Conservation (phyloP, 345 rosid species). For the Cardamine chenopodiifolia region DNA sequence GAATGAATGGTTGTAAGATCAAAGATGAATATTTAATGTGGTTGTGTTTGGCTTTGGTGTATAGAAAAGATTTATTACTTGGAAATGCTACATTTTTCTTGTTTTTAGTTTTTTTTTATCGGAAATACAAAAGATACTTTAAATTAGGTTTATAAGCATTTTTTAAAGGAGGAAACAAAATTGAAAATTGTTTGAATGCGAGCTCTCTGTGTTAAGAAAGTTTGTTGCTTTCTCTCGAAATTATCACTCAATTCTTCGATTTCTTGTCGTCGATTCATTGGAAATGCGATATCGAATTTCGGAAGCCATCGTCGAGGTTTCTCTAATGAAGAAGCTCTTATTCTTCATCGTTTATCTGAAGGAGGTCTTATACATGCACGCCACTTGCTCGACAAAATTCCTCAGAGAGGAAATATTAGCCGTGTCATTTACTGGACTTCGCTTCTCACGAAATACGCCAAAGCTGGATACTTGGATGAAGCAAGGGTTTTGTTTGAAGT, state of each 20-base stretch:
- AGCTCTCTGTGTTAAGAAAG: slow-evolving; percentile 33
- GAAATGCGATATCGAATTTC: slow-evolving; percentile 18
- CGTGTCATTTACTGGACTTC: slow-evolving; percentile 59
- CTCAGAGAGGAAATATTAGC: slow-evolving; percentile 44
- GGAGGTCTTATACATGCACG: slow-evolving; percentile 49
- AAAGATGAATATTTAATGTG: too few species aligned
- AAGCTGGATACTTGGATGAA: slow-evolving; percentile 55
- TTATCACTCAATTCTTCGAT: slow-evolving; percentile 16
- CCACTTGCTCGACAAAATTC: slow-evolving; percentile 57
- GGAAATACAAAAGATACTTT: neutral
- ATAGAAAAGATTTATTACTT: neutral
- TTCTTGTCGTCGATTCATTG: slow-evolving; percentile 21
- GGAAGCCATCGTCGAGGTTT: slow-evolving; percentile 30
- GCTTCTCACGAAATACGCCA: slow-evolving; percentile 51
- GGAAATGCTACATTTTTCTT: neutral
- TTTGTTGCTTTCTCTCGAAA: slow-evolving; percentile 28
- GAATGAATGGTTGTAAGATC: slow-evolving; percentile 18
- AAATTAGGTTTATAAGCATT: neutral
- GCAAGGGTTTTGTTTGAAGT: slow-evolving; percentile 56
- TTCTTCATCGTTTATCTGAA: slow-evolving; percentile 43
- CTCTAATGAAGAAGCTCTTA: slow-evolving; percentile 44
- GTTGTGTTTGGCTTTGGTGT: slow-evolving; percentile 19
- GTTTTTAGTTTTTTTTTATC: neutral
- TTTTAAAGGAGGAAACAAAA: neutral
- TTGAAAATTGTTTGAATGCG: slow-evolving; percentile 39